Evolutionary conservation across 257 asterid genomes (phyloP), one percentile per base, ranked within the genome.

Genomic region (Craterostigma plantagineum): DNA sequence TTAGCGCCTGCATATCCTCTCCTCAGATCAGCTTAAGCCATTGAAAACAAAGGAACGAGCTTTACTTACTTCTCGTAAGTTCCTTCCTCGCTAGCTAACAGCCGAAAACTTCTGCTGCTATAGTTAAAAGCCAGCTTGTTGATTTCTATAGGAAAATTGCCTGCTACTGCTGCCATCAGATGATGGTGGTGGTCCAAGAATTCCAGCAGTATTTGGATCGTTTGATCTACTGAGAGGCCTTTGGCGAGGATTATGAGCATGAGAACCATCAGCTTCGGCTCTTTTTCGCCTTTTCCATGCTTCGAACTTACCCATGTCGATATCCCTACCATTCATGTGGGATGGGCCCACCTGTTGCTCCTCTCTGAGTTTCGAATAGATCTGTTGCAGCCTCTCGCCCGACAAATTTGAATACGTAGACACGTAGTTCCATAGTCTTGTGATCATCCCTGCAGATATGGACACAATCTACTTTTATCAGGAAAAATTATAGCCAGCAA

Each of bases 201-300:
- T 77, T 51, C 96, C 91, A 36, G 85, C 71, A 33, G 84, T 53
- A 56, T 66, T 70, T 15, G 79, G 70, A 51, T 90, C 98, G 9
- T 78, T 56, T 51, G 69, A 33, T 54, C 95, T 23, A 23, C 30
- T 23, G 4, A 6, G 30, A 43, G 76, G 72, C 59, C 90, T 71
- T 54, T 68, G 93, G 54, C 70, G 40, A 1, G 72, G 66, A 50
- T 72, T 63, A 67, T 66, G n/a, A n/a, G n/a, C n/a, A n/a, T n/a
- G 92, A 54, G 69, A 63, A 16, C 73, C 63, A 55, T 76, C 93
- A 39, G 80, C 63, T 45, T 77, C 96, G 38, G 96, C 83, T 63
- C 92, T 69, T 73, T 77, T 90, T 64, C 81, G 67, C 45, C 96
- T 70, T 58, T 77, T 90, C 99, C 99, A 90, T 35, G 96, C 96